phyloP scores from a whole-genome alignment of 345 rosid species.

The Hirschfeldia incana region DNA sequence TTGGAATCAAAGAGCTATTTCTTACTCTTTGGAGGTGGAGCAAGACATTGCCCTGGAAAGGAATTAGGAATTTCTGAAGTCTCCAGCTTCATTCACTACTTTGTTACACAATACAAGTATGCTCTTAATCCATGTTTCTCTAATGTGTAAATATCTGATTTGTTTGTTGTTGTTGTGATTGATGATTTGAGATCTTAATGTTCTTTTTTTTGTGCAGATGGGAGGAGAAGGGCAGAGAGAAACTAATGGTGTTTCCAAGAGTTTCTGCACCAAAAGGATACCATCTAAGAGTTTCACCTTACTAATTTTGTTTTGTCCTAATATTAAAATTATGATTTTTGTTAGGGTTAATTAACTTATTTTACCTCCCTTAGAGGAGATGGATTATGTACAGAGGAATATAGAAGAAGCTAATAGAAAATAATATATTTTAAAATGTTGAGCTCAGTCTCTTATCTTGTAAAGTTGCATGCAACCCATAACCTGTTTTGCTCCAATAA shows the following conservation, averaged over 20 bases:
- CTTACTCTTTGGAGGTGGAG: constrained; percentile 87
- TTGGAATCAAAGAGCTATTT: constrained; percentile 60
- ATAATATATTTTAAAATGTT: constrained; percentile 15
- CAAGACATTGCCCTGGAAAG: constrained; percentile 91
- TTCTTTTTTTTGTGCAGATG: constrained; percentile 58
- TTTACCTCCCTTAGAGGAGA: constrained; percentile 27
- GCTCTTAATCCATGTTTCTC: background rate
- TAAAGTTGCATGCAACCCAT: constrained; percentile 12
- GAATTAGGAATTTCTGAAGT: constrained; percentile 88
- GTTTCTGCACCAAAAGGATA: constrained; percentile 92
- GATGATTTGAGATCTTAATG: background rate
- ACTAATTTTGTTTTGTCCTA: constrained; percentile 37
- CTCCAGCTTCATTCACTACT: constrained; percentile 87
- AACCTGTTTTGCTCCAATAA: background rate
- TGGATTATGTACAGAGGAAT: constrained; percentile 17
- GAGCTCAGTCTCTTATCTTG: constrained; percentile 23
- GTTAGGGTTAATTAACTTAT: constrained; percentile 20
- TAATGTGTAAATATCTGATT: background rate
- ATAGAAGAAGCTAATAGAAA: constrained; percentile 1
- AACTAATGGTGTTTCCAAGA: constrained; percentile 80
- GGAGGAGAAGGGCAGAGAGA: constrained; percentile 80
- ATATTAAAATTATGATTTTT: constrained; percentile 21
- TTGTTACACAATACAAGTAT: constrained; percentile 83
- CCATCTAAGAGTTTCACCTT: constrained; percentile 65
- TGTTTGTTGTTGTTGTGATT: background rate